Evolutionary conservation across 768 basidiomycete species (phyloP), one percentile per base, ranked within the genome.

Genomic region (Phaeolepiota aurea): DNA sequence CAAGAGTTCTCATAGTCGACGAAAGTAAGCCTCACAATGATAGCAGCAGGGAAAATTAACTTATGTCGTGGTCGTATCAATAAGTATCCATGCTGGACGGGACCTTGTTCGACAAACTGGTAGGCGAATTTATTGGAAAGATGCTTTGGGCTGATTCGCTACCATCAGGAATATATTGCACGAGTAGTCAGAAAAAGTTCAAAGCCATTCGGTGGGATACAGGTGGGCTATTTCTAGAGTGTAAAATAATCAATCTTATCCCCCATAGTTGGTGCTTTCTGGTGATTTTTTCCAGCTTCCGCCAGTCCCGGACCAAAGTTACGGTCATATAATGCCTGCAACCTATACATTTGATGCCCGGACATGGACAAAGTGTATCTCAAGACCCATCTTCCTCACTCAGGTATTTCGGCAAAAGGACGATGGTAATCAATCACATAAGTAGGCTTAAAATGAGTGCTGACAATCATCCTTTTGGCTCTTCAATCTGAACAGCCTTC

Each of bases 251-350:
- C 37, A 14, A 20, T n/a, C 40, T 13, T 42, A 16, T 16, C 5
- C n/a, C 39, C n/a, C 7, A 14, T 44, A 91, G 83, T 74, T 92
- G 38, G 70, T 87, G 22, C 63, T 92, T 3, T 89, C 83, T 5
- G 91, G 91, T 5, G 91, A 96, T 54, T 93, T 93, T 57, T 92
- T 78, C 54, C 90, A 96, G 57, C 68, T 96, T 0, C 91, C 91
- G 9, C 91, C 91, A 1, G 87, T 93, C 0, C 67, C 73, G 10
- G 65, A 63, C 22, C 59, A 69, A 48, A 28, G 25, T n/a, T 63
- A 76, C 37, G 71, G 71, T 47, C 43, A 72, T 48, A 31, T 69
- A 10, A 66, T 79, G 21, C 62, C 68, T 5, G 63, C 77, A 3
- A 56, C 46, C 3, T 93, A 93, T 57, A 79, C 83, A 3, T 93